phyloP scores from a whole-genome alignment of 768 basidiomycete genomes.

The Suillus lakei region DNA sequence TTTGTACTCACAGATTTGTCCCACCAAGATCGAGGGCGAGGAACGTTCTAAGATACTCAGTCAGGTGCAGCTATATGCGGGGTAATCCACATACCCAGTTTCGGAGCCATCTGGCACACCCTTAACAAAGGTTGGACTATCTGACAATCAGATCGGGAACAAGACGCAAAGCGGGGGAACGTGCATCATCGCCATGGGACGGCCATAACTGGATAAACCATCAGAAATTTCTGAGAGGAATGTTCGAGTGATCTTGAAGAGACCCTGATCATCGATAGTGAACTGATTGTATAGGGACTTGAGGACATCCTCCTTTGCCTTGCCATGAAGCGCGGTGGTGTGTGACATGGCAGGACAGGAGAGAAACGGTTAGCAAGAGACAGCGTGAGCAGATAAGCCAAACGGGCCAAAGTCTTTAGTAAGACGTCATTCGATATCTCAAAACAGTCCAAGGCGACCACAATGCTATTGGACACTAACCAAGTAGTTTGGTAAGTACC shows the following conservation, averaged over 20 bases:
- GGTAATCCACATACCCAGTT: constrained; percentile 66
- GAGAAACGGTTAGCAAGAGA: not conserved
- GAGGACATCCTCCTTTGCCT: constrained; percentile 54
- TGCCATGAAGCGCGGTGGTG: constrained; percentile 46
- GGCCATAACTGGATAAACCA: constrained; percentile 75
- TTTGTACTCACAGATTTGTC: constrained; percentile 83
- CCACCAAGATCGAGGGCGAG: constrained; percentile 96
- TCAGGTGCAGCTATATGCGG: constrained; percentile 11
- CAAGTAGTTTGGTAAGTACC: not conserved
- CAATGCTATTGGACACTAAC: constrained; percentile 1
- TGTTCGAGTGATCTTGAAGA: constrained; percentile 72
- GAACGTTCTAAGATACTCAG: constrained; percentile 69
- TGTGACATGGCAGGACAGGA: constrained; percentile 33
- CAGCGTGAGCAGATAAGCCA: constrained; percentile 3
- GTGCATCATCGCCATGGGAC: constrained; percentile 93
- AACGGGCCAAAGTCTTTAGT: constrained; percentile 3
- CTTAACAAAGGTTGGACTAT: constrained; percentile 93
- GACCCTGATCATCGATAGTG: constrained; percentile 58
- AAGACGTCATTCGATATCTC: not conserved
- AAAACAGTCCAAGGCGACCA: not conserved
- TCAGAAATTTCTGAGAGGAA: constrained; percentile 82
- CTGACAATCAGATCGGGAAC: not conserved
- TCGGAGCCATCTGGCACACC: constrained; percentile 94
- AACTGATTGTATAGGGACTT: constrained; percentile 77
- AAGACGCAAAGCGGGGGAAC: constrained; percentile 22